Evolutionary conservation across 106 monocot genomes (phyloP).

Genomic region (Dioscorea alata): DNA sequence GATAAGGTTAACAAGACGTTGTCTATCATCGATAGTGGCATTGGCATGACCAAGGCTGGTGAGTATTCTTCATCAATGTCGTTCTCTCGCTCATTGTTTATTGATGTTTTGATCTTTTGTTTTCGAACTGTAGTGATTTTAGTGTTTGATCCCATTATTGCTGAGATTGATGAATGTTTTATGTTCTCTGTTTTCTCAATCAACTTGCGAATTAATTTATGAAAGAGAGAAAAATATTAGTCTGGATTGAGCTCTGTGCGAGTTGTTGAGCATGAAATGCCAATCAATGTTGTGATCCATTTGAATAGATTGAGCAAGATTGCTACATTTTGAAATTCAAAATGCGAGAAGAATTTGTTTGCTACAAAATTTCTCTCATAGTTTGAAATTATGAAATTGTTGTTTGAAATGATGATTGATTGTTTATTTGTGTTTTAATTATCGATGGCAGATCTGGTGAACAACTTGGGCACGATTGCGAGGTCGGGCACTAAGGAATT

Average conservation of each 20-base stretch:
- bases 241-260: no score
- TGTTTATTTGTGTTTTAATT: not conserved
- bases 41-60: slow-evolving; percentile 10
- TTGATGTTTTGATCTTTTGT: not conserved
- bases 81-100: not conserved
- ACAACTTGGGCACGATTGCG: slow-evolving; percentile 7
- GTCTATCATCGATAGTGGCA: slow-evolving; percentile 3
- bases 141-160: no score
- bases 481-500: slow-evolving; percentile 7
- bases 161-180: not conserved
- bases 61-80: not conserved
- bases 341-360: no score
- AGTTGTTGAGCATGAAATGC: no score
- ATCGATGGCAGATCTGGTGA: slow-evolving; percentile 1
- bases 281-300: no score
- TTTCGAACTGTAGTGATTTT: no score
- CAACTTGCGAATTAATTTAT: not conserved
- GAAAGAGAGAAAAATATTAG: not conserved
- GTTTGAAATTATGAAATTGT: no score
- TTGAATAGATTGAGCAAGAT: no score
- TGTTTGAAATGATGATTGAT: no score
- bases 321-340: no score
- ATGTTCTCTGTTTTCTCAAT: not conserved
- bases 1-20: slow-evolving; percentile 9
- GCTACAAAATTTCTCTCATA: no score